Evolutionary conservation across 2,329 filamentous ascomycete genomes (phyloP), one percentile per base, ranked within the genome.

Genomic region (Nemania serpens): DNA sequence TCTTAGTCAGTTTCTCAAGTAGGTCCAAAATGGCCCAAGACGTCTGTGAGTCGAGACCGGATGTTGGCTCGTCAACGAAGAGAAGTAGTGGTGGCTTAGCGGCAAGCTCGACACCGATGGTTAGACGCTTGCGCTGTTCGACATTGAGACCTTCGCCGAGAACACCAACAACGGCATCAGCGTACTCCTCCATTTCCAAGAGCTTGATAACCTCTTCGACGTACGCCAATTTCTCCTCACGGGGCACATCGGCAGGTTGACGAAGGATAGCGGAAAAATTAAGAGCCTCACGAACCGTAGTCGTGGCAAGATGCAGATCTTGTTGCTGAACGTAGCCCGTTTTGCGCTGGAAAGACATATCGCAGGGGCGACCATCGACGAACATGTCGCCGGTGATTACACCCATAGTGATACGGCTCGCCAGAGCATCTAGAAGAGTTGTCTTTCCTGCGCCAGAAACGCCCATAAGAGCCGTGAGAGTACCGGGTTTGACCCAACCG

Each of bases 371-470:
- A 33, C 84, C 85, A 61, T 87, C 82, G 12, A 88, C 83, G 11
- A 86, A 75, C 88, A 96, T 95, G 68, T 94, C 89, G 55, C 93
- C 93, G 6, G 85, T 87, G 49, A 97, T 91, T 17, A 96, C 89
- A 76, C 93, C 93, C 87, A 95, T 94, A 0, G 91, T 93, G 11
- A 90, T 90, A 73, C 93, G 89, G 61, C 90, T 91, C 47, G 93
- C 93, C 66, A 97, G 82, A 37, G 91, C 91, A 75, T 97, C 91
- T 34, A 97, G 79, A 29, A 97, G 84, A 1, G 93, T 97, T 0
- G 93, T 97, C 76, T 97, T 97, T 60, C 93, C 93, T n/a, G 93
- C 93, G 67, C 93, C 93, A 34, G 90, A 93, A 7, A 93, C 91
- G 78, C 92, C 91, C 93, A 97, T 97, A 2, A 96, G 81, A 41